phyloP scores from a whole-genome alignment of 2,329 filamentous ascomycete genomes.

The Ilyonectria sp. region DNA sequence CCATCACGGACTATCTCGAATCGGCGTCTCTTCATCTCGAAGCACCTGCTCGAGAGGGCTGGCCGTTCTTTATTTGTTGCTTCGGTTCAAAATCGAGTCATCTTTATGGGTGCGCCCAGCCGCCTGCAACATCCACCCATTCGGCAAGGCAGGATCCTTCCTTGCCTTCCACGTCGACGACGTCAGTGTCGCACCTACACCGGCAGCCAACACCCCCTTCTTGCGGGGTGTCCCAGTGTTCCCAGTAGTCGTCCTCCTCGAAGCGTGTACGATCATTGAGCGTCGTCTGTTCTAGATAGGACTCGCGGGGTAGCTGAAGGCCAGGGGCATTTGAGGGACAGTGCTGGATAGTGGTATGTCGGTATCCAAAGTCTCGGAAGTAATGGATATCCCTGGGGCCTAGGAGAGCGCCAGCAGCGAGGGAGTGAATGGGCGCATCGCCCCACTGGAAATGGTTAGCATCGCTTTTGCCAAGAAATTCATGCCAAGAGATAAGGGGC shows the following conservation, averaged over 20 bases:
- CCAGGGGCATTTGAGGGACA: conserved; percentile 96
- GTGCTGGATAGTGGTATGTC: conserved; percentile 98
- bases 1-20: conserved; percentile 15
- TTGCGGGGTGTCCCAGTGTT: conserved; percentile 85
- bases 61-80: conserved; percentile 16
- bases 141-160: conserved; percentile 94
- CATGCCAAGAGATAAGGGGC: conserved; percentile 13
- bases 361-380: conserved; percentile 98
- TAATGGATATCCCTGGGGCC: conserved; percentile 91
- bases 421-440: conserved; percentile 97
- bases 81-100: neutral
- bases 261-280: conserved; percentile 84
- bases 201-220: conserved; percentile 98
- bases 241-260: conserved; percentile 98
- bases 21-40: conserved; percentile 14
- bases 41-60: conserved; percentile 23
- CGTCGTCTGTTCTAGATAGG: conserved; percentile 87
- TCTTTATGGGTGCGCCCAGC: conserved; percentile 77
- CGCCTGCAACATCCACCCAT: conserved; percentile 97
- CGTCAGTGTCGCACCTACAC: conserved; percentile 97
- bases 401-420: conserved; percentile 91
- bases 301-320: conserved; percentile 84
- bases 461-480: conserved; percentile 9
- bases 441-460: conserved; percentile 80
- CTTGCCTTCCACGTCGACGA: conserved; percentile 97